Percentiles rank a stretch among this genome's conserved stretches.
Conservation (phyloP, 2,329 filamentous ascomycete species). For the Verticillium nubilum region DNA sequence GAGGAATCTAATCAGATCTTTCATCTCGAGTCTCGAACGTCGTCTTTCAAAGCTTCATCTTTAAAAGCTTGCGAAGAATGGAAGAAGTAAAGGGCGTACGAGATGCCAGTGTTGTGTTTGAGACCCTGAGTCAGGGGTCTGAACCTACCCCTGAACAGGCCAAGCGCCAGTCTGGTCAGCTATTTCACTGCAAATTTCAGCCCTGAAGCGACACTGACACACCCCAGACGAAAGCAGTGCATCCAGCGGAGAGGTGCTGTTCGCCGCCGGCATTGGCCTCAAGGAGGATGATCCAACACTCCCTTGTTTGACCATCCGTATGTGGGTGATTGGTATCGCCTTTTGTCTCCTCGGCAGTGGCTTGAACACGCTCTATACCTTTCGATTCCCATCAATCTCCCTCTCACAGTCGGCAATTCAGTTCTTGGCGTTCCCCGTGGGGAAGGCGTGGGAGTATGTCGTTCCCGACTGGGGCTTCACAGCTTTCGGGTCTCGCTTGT, state of each 20-base stretch:
- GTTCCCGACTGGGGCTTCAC: constrained; percentile 24
- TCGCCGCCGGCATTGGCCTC: constrained; percentile 23
- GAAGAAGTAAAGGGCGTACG: background rate
- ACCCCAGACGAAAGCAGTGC: constrained; percentile 6
- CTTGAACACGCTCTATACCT: constrained; percentile 34
- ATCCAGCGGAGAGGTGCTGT: constrained; percentile 16
- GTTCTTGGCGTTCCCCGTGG: constrained; percentile 36
- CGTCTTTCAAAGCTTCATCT: background rate
- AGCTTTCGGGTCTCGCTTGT: constrained; percentile 16
- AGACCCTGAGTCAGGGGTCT: background rate
- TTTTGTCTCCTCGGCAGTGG: constrained; percentile 29
- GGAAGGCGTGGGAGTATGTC: constrained; percentile 28
- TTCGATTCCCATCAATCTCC: constrained; percentile 26
- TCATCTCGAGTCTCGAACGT: background rate
- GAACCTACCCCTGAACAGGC: background rate
- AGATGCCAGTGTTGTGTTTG: background rate
- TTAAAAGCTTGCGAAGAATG: background rate
- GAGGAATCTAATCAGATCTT: background rate
- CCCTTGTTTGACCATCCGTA: constrained; percentile 29
- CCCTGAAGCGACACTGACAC: background rate
- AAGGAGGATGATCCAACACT: constrained; percentile 19
- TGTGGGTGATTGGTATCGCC: constrained; percentile 31
- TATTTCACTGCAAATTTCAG: background rate
- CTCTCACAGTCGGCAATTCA: constrained; percentile 30
- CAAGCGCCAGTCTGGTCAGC: background rate